Conservation (phyloP, 2,329 filamentous ascomycete species). For the Cytospora piceae region DNA sequence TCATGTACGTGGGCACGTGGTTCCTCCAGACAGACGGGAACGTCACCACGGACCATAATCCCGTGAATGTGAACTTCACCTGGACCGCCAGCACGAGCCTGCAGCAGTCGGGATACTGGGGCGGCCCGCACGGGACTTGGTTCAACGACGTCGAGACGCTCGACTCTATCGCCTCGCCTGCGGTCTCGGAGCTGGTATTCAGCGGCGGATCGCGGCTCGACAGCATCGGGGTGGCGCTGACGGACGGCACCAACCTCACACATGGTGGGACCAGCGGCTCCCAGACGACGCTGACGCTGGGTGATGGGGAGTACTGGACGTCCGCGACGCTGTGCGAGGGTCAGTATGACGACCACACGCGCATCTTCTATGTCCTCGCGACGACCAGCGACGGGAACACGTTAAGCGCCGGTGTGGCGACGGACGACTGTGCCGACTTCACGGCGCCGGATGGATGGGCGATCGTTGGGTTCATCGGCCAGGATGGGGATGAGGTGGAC, state of each 20-base stretch:
- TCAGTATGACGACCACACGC: constrained; percentile 48
- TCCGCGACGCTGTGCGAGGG: constrained; percentile 55
- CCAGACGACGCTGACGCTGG: constrained; percentile 48
- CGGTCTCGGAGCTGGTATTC: constrained; percentile 47
- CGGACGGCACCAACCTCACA: constrained; percentile 51
- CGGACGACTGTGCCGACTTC: constrained; percentile 51
- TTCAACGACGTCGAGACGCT: constrained; percentile 58
- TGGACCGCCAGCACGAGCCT: constrained; percentile 45
- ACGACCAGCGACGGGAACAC: constrained; percentile 54
- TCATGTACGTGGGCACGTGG: constrained; percentile 57
- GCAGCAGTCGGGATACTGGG: constrained; percentile 50
- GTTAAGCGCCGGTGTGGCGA: constrained; percentile 49
- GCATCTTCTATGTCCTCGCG: constrained; percentile 60
- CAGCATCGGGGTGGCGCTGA: constrained; percentile 50
- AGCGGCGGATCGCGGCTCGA: constrained; percentile 55
- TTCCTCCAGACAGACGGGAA: constrained; percentile 62
- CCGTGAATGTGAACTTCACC: constrained; percentile 59
- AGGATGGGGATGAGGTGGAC: constrained; percentile 59
- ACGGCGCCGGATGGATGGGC: constrained; percentile 53
- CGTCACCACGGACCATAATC: constrained; percentile 68
- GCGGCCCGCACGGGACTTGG: constrained; percentile 55
- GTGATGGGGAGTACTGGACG: constrained; percentile 51
- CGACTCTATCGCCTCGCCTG: constrained; percentile 39
- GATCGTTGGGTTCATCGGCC: constrained; percentile 57
- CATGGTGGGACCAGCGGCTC: constrained; percentile 60